These are phyloP conservation scores for Gomphus bonarii DNA, from an alignment of 1,284 basidiomycete genomes.

Conservation along the genomic window DNA sequence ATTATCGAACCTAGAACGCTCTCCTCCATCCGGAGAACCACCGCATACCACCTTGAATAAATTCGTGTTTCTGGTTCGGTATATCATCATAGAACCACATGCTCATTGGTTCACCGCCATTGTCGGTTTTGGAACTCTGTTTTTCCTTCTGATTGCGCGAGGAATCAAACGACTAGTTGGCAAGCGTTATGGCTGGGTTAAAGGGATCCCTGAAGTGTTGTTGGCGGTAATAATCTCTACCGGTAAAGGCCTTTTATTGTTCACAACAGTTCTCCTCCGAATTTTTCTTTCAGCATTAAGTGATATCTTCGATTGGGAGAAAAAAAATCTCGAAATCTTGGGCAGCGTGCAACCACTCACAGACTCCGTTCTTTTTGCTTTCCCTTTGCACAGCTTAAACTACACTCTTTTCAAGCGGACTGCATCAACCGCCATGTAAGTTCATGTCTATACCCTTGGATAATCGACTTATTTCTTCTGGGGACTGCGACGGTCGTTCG, in stretches of 20 bases:
- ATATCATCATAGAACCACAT: constrained; percentile 36
- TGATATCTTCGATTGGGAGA: constrained; percentile 64
- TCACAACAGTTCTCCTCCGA: not conserved
- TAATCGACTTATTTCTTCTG: not conserved
- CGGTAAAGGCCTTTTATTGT: constrained; percentile 28
- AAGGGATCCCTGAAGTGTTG: constrained; percentile 79
- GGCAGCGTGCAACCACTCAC: constrained; percentile 59
- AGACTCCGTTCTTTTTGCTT: constrained; percentile 46
- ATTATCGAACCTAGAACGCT: constrained; percentile 45
- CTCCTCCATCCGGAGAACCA: constrained; percentile 24
- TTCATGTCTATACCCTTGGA: not conserved
- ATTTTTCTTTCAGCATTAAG: constrained; percentile 46
- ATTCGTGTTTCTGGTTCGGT: constrained; percentile 60
- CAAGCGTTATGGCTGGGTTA: constrained; percentile 52
- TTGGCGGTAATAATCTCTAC: constrained; percentile 71
- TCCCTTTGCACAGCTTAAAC: constrained; percentile 53
- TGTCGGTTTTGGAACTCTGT: constrained; percentile 62
- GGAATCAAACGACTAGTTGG: constrained; percentile 37
- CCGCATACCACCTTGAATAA: constrained; percentile 68
- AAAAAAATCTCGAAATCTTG: constrained; percentile 71
- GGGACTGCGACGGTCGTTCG: not conserved
- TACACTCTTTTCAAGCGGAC: constrained; percentile 62
- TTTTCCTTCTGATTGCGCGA: constrained; percentile 48
- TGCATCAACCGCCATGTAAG: constrained; percentile 70
- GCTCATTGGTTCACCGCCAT: constrained; percentile 58